These are phyloP conservation scores for Penicillium sp. DNA, from an alignment of 2,329 filamentous ascomycete species.

Conservation along the genomic window DNA sequence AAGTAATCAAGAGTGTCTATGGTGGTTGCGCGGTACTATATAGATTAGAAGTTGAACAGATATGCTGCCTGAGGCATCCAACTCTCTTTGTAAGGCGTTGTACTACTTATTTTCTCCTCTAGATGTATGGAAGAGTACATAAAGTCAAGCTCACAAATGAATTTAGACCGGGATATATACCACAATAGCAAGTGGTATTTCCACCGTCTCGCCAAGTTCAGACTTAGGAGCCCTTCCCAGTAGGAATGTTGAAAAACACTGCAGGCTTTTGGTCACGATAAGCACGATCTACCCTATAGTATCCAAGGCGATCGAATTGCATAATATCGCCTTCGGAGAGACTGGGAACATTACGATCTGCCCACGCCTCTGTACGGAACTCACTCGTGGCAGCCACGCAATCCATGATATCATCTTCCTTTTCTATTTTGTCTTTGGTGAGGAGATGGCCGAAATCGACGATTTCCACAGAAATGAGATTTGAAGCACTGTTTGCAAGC, in stretches of 20 bases:
- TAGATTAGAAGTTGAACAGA: too few relatives aligned
- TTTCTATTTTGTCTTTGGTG: constrained; percentile 84
- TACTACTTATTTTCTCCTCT: too few relatives aligned
- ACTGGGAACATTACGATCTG: constrained; percentile 73
- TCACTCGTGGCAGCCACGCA: constrained; percentile 74
- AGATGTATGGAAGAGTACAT: too few relatives aligned
- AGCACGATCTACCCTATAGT: constrained; percentile 74
- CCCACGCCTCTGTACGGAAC: constrained; percentile 67
- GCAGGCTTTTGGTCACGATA: constrained; percentile 56
- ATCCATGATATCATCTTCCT: constrained; percentile 79
- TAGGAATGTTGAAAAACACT: constrained; percentile 67
- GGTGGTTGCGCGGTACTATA: too few relatives aligned
- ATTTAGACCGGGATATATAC: too few relatives aligned
- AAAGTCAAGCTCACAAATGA: too few relatives aligned
- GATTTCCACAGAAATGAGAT: constrained; percentile 74
- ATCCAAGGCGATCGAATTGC: constrained; percentile 90
- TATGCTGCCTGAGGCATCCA: too few relatives aligned
- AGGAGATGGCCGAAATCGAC: constrained; percentile 95
- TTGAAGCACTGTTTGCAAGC: constrained; percentile 68
- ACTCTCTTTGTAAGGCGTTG: too few relatives aligned
- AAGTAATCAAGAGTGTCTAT: too few relatives aligned
- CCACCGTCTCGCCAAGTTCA: not conserved
- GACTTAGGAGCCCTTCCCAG: constrained; percentile 48
- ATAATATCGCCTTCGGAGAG: constrained; percentile 87
- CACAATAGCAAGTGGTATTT: too few relatives aligned